Conservation (phyloP, 257 asterid genomes). For the Nicotiana attenuata region DNA sequence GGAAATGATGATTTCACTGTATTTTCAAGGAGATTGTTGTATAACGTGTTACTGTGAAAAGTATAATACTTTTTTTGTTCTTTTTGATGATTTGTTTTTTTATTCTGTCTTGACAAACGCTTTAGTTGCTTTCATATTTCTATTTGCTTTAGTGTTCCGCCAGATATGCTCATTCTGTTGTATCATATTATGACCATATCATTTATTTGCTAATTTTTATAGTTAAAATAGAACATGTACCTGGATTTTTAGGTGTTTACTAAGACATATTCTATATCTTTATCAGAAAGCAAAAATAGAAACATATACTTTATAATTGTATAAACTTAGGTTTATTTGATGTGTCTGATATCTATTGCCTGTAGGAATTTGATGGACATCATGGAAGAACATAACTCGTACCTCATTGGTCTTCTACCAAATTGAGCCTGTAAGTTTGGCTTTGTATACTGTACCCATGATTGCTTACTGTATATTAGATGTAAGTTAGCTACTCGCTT, state of each 20-base stretch:
- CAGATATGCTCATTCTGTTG: too few species aligned
- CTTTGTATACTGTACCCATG: neutral
- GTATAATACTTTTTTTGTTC: neutral
- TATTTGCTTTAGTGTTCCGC: too few species aligned
- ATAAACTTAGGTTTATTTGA: neutral
- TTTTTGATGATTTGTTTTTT: neutral
- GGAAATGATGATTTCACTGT: neutral
- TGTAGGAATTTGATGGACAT: slow-evolving; percentile 98
- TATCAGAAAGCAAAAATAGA: neutral
- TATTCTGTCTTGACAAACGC: neutral
- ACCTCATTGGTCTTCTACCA: slow-evolving; percentile 97
- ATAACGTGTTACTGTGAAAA: neutral
- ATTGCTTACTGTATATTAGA: neutral
- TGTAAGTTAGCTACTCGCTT: neutral
- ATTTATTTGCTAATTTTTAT: neutral
- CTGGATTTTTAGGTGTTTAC: neutral
- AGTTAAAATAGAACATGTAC: neutral
- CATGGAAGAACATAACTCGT: slow-evolving; percentile 98
- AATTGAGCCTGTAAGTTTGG: slow-evolving; percentile 84
- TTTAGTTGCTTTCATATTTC: neutral
- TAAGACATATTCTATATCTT: neutral
- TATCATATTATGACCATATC: neutral
- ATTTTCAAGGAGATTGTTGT: neutral
- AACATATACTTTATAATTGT: neutral
- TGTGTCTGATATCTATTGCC: slow-evolving; percentile 1